Evolutionary conservation across 169 alveolate species (phyloP).

Genomic region (Eimeria acervulina): DNA sequence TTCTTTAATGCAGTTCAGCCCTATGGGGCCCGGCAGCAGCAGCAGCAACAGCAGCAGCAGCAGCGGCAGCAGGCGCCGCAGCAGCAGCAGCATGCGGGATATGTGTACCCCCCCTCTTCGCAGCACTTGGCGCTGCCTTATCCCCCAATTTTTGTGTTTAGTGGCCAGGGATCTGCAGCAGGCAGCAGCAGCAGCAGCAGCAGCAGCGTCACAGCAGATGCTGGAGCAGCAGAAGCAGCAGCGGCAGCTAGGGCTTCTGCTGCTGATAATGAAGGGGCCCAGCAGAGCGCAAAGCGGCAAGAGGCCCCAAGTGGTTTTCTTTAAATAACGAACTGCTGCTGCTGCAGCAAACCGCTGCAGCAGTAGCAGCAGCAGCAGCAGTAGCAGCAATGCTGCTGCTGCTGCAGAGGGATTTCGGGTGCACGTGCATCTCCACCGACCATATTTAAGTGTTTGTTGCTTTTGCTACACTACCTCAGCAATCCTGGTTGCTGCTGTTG

Average conservation of each 20-base stretch:
- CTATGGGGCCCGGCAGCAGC: not conserved
- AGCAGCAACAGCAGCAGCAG: conserved; percentile 17
- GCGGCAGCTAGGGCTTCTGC: conserved; percentile 22
- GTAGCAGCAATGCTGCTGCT: conserved; percentile 2
- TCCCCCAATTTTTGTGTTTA: conserved; percentile 3
- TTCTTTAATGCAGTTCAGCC: not conserved
- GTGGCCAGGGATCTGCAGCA: conserved; percentile 15
- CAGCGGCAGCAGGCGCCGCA: conserved; percentile 44
- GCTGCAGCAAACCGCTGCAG: conserved; percentile 12
- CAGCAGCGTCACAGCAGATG: not conserved
- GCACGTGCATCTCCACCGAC: not conserved
- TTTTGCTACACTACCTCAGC: no score
- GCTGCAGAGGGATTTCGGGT: conserved; percentile 23
- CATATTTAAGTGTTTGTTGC: not conserved
- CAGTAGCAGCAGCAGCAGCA: not conserved
- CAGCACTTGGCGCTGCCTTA: conserved; percentile 41
- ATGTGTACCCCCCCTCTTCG: conserved; percentile 9
- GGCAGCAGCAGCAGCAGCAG: conserved; percentile 6
- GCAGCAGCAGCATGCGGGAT: conserved; percentile 1
- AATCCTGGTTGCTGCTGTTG: not conserved
- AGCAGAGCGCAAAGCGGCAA: not conserved
- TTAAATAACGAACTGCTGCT: not conserved
- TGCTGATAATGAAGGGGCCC: conserved; percentile 1
- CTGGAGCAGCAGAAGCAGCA: not conserved
- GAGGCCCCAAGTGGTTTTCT: conserved; percentile 8